A percentile compares a stretch with the other conserved stretches of the same genome.
Evolutionary conservation across 352 stramenopile species (phyloP).

Genomic region (Pythium volutum): DNA sequence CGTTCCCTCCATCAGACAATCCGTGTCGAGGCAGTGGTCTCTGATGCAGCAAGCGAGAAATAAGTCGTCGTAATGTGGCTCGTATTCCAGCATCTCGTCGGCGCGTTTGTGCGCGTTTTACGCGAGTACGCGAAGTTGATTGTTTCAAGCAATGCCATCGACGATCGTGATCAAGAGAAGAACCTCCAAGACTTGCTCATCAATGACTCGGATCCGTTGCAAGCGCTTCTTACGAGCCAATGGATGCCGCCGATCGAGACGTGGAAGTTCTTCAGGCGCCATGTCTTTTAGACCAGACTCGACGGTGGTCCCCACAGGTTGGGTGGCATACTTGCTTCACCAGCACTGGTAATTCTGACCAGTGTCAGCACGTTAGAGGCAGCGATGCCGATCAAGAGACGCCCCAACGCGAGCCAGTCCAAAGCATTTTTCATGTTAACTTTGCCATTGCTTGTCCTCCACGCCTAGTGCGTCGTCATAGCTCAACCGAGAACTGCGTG

Average conservation of each 20-base stretch:
- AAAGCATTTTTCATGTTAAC: no score
- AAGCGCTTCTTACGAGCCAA: neutral
- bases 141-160: constrained; percentile 1
- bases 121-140: neutral
- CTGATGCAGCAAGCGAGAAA: neutral
- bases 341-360: no score
- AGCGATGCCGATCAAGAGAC: no score
- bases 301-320: no score
- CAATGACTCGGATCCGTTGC: no score
- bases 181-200: neutral
- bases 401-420: no score
- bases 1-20: constrained; percentile 1
- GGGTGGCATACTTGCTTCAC: no score
- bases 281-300: no score
- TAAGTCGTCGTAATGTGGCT: neutral
- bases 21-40: constrained; percentile 6
- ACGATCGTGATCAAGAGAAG: neutral
- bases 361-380: no score
- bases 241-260: constrained; percentile 3
- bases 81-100: neutral
- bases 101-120: constrained; percentile 3
- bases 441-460: no score
- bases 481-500: no score
- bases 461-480: no score
- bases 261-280: neutral